Evolutionary conservation across 1,139 yeast species (phyloP).

Genomic region (Magnusiomyces fungicola): DNA sequence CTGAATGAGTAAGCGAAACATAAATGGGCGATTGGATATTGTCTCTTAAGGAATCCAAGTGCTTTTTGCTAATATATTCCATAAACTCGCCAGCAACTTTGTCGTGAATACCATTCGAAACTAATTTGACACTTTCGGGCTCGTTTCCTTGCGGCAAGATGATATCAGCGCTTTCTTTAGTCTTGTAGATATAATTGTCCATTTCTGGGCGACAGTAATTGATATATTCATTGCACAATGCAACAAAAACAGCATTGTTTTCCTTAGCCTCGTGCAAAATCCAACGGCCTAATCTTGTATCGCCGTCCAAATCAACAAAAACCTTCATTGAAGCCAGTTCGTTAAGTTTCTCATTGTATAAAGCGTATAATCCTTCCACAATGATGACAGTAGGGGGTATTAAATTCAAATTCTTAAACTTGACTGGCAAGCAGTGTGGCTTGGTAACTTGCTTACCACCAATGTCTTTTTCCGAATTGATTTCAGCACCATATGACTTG

Average conservation of each 20-base stretch:
- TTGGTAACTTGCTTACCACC: too few species aligned
- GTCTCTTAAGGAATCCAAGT: not conserved
- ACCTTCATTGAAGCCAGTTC: conserved; percentile 57
- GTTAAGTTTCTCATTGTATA: conserved; percentile 57
- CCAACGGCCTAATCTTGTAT: conserved; percentile 73
- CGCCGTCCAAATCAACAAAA: conserved; percentile 82
- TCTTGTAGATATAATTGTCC: conserved; percentile 55
- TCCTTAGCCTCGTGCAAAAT: conserved; percentile 33
- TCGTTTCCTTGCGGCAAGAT: conserved; percentile 69
- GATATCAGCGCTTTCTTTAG: conserved; percentile 74
- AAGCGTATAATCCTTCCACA: conserved; percentile 74
- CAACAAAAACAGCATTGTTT: conserved; percentile 36
- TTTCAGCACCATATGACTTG: conserved; percentile 3
- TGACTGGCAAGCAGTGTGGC: not conserved
- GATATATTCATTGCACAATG: conserved; percentile 40
- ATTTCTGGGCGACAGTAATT: conserved; percentile 51
- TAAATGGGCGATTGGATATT: not conserved
- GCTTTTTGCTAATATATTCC: not conserved
- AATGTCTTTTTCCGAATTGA: not conserved
- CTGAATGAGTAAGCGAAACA: not conserved
- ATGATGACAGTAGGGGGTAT: conserved; percentile 37
- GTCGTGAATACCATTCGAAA: conserved; percentile 67
- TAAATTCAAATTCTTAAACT: conserved; percentile 5
- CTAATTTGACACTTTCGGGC: conserved; percentile 50
- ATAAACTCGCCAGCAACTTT: conserved; percentile 29